A percentile compares a stretch with the other conserved stretches of the same genome.
Conservation (phyloP, 2,329 filamentous ascomycete genomes). For the Calonectria ilicicola region DNA sequence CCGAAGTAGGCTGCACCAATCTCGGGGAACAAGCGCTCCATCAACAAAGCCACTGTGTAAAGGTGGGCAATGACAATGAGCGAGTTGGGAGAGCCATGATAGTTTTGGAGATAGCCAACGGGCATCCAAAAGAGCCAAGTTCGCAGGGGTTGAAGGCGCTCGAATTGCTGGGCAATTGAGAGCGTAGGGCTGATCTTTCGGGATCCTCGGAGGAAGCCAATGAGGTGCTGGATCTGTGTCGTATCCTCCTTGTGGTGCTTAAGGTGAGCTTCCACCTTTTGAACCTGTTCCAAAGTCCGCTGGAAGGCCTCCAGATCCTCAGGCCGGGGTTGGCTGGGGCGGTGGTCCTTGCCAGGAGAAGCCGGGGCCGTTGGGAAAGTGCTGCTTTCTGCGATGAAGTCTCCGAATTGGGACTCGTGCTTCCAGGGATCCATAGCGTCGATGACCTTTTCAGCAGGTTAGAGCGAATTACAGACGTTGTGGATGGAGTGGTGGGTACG, state of each 20-base stretch:
- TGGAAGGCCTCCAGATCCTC: conserved; percentile 79
- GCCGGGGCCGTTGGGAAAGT: conserved; percentile 76
- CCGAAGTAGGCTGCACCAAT: conserved; percentile 91
- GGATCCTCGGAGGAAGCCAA: conserved; percentile 78
- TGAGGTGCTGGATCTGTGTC: conserved; percentile 75
- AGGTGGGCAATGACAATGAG: conserved; percentile 90
- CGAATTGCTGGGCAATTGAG: conserved; percentile 86
- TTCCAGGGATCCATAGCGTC: conserved; percentile 93
- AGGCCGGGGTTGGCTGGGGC: conserved; percentile 72
- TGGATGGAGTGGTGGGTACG: conserved; percentile 48
- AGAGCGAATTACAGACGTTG: conserved; percentile 23
- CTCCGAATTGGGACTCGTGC: conserved; percentile 86
- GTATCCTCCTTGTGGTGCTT: conserved; percentile 77
- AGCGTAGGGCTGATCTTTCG: conserved; percentile 77
- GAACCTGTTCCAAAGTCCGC: conserved; percentile 74
- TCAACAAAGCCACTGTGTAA: conserved; percentile 86
- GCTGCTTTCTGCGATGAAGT: conserved; percentile 84
- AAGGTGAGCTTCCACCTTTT: conserved; percentile 75
- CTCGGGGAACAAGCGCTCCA: conserved; percentile 93
- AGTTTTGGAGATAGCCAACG: conserved; percentile 82
- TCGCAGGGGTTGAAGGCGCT: conserved; percentile 86
- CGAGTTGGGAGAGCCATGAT: conserved; percentile 79
- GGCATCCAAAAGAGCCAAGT: conserved; percentile 98
- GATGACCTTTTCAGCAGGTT: conserved; percentile 71
- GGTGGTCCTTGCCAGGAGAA: conserved; percentile 72